phyloP scores from a whole-genome alignment of 192 early-diverging fungal genomes.

The Coemansia sp. region DNA sequence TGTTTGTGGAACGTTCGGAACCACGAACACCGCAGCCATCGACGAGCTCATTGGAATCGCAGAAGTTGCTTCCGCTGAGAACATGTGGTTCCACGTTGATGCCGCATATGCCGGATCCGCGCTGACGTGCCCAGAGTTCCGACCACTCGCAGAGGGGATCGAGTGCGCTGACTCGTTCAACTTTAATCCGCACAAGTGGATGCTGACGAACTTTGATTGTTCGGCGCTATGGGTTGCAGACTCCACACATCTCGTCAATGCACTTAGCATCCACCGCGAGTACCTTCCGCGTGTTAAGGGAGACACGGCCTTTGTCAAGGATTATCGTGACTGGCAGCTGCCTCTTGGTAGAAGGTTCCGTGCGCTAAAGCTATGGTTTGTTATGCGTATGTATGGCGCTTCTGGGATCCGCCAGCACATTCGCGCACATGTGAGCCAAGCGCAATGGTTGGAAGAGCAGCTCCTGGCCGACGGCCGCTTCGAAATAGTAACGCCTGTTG shows the following conservation, averaged over 20 bases:
- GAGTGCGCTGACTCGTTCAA: slow-evolving; percentile 61
- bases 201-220: slow-evolving; percentile 66
- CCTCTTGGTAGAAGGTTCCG: slow-evolving; percentile 62
- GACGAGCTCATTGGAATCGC: slow-evolving; percentile 61
- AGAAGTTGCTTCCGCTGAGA: slow-evolving; percentile 37
- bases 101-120: slow-evolving; percentile 66
- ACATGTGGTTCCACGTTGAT: slow-evolving; percentile 66
- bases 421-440: slow-evolving; percentile 38
- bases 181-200: slow-evolving; percentile 67
- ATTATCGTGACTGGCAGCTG: slow-evolving; percentile 61
- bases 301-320: slow-evolving; percentile 43
- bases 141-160: slow-evolving; percentile 46
- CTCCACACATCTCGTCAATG: slow-evolving; percentile 48
- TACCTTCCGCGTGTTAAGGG: slow-evolving; percentile 52
- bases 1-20: slow-evolving; percentile 64
- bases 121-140: slow-evolving; percentile 60
- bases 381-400: slow-evolving; percentile 59
- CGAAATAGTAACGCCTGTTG: slow-evolving; percentile 42
- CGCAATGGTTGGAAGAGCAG: slow-evolving; percentile 41
- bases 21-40: slow-evolving; percentile 58
- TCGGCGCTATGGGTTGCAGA: slow-evolving; percentile 61
- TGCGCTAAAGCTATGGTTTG: slow-evolving; percentile 66
- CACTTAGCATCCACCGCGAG: slow-evolving; percentile 56
- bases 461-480: slow-evolving; percentile 48
- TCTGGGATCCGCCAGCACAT: slow-evolving; percentile 57